Conservation (phyloP, 352 stramenopile genomes). For the Saprolegnia diclina region DNA sequence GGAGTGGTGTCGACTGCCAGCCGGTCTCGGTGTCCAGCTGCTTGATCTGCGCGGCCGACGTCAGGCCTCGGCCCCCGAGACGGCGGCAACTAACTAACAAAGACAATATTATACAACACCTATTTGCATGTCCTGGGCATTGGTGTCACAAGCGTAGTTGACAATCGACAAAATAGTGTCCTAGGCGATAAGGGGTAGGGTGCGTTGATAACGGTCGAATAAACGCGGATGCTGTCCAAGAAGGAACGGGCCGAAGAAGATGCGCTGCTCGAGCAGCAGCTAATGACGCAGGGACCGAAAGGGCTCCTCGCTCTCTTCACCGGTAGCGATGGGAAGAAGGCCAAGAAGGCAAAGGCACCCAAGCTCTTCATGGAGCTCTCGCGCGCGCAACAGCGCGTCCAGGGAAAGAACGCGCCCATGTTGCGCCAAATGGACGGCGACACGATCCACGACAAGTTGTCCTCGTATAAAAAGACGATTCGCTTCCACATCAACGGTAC, state of each 20-base stretch:
- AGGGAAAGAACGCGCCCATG: constrained; percentile 53
- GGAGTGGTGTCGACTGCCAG: constrained; percentile 20
- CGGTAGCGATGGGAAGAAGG: neutral
- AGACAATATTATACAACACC: no score
- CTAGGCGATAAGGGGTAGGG: no score
- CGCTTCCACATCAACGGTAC: constrained; percentile 75
- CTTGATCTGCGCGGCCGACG: neutral
- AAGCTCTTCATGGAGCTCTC: constrained; percentile 72
- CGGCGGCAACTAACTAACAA: no score
- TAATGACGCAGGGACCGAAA: neutral
- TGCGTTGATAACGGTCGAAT: neutral
- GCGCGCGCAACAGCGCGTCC: constrained; percentile 53
- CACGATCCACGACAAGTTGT: constrained; percentile 57
- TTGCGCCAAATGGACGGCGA: constrained; percentile 68
- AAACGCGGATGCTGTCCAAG: constrained; percentile 9
- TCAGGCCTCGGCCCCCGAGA: no score
- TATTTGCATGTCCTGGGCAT: no score
- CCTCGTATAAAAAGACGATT: constrained; percentile 60
- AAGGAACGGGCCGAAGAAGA: constrained; percentile 13
- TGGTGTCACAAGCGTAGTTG: no score
- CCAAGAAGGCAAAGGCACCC: constrained; percentile 10
- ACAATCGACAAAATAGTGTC: no score
- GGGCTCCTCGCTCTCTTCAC: neutral
- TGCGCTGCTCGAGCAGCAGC: constrained; percentile 1
- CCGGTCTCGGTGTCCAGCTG: constrained; percentile 10